These are phyloP conservation scores for Kazachstania viticola DNA, from an alignment of 805 yeast genomes.

Conservation along the genomic window DNA sequence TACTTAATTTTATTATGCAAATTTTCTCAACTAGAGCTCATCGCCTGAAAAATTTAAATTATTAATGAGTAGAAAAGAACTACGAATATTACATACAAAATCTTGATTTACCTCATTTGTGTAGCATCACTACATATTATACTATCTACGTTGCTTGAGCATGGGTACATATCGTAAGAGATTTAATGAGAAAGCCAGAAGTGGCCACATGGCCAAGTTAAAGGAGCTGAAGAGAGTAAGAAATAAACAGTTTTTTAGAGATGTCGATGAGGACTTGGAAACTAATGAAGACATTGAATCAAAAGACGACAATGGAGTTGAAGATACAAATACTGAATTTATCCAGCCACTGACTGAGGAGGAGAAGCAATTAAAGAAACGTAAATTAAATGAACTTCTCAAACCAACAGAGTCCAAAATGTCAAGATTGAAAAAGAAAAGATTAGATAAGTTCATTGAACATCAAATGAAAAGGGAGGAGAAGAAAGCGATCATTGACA, in stretches of 20 bases:
- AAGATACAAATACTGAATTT: slow-evolving; percentile 49
- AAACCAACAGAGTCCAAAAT: slow-evolving; percentile 56
- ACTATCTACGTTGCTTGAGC: no score
- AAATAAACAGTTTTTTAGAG: slow-evolving; percentile 54
- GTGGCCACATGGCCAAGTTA: slow-evolving; percentile 75
- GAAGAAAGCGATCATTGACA: slow-evolving; percentile 62
- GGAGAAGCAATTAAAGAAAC: slow-evolving; percentile 53
- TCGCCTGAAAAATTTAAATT: not conserved
- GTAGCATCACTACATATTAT: no score
- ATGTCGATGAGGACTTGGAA: slow-evolving; percentile 29
- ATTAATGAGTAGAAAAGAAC: no score
- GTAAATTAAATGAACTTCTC: slow-evolving; percentile 49
- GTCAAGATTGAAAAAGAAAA: slow-evolving; percentile 58
- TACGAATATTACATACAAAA: no score
- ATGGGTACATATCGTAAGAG: slow-evolving; percentile 80
- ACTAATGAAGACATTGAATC: slow-evolving; percentile 27
- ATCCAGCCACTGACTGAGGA: slow-evolving; percentile 50
- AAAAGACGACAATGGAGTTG: slow-evolving; percentile 9
- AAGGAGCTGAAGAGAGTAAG: slow-evolving; percentile 55
- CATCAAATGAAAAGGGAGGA: slow-evolving; percentile 86
- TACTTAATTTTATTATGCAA: no score
- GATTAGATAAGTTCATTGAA: slow-evolving; percentile 85
- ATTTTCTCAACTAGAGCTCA: not conserved
- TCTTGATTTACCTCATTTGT: no score
- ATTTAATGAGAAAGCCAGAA: slow-evolving; percentile 75